phyloP scores from a whole-genome alignment of 2,329 filamentous ascomycete species.

The Zasmidium angulare region DNA sequence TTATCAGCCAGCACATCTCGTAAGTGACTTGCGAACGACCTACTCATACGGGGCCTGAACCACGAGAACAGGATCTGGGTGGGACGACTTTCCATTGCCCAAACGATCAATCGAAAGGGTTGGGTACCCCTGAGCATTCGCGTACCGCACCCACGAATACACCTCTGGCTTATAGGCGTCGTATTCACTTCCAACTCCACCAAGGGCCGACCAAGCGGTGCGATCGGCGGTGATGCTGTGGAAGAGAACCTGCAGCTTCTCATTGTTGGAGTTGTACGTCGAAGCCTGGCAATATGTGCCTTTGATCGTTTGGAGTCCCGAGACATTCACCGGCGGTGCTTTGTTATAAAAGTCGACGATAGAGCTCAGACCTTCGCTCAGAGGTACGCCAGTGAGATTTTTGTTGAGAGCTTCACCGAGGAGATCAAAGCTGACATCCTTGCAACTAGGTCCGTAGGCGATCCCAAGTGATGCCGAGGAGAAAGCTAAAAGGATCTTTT shows the following conservation, averaged over 20 bases:
- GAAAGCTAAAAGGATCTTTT: not conserved
- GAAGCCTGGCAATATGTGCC: slow-evolving; percentile 15
- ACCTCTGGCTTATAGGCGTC: slow-evolving; percentile 11
- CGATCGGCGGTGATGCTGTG: slow-evolving; percentile 14
- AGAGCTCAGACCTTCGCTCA: slow-evolving; percentile 2
- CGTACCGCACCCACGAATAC: slow-evolving; percentile 17
- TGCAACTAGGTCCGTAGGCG: slow-evolving; percentile 4
- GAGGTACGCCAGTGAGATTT: slow-evolving; percentile 9
- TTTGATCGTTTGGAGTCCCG: slow-evolving; percentile 10
- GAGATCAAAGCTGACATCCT: slow-evolving; percentile 11
- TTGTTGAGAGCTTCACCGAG: slow-evolving; percentile 11
- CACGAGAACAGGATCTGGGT: slow-evolving; percentile 14
- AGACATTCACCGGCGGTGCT: slow-evolving; percentile 5
- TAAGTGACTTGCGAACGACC: no score
- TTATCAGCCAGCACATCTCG: no score
- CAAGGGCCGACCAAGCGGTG: slow-evolving; percentile 13
- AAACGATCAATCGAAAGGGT: slow-evolving; percentile 15
- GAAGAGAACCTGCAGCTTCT: slow-evolving; percentile 13
- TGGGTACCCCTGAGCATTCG: slow-evolving; percentile 11
- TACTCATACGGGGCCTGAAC: slow-evolving; percentile 16
- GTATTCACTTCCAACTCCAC: slow-evolving; percentile 5
- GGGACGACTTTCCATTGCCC: slow-evolving; percentile 11
- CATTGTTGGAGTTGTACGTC: not conserved
- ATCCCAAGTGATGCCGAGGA: not conserved
- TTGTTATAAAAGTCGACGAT: slow-evolving; percentile 1